Percentiles rank a stretch among this genome's conserved stretches.
Evolutionary conservation across 768 basidiomycete species (phyloP).

Genomic region (Naganishia antarctica): DNA sequence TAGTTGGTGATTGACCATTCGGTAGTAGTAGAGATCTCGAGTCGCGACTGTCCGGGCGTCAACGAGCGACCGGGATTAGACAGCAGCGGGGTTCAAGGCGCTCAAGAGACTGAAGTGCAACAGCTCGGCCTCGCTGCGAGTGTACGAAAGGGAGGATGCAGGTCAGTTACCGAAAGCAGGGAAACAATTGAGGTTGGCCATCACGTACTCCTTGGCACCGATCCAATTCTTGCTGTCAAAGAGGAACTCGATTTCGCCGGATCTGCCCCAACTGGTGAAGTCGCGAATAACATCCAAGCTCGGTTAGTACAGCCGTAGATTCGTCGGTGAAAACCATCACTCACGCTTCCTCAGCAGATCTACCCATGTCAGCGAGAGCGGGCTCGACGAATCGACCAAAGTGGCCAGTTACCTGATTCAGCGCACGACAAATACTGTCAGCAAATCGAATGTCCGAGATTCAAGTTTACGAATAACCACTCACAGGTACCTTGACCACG

Average conservation of each 20-base stretch:
- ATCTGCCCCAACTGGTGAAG: slow-evolving; percentile 23
- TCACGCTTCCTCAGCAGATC: slow-evolving; percentile 14
- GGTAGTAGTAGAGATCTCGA: too few species aligned
- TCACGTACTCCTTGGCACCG: slow-evolving; percentile 42
- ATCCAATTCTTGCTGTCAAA: slow-evolving; percentile 47
- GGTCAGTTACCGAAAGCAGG: background rate
- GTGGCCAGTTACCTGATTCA: slow-evolving; percentile 16
- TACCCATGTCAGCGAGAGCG: background rate
- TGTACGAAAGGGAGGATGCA: background rate
- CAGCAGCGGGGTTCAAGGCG: slow-evolving; percentile 28
- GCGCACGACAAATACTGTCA: too few species aligned
- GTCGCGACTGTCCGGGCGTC: too few species aligned
- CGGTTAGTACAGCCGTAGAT: too few species aligned
- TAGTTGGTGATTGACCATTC: too few species aligned
- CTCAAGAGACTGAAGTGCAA: slow-evolving; percentile 40
- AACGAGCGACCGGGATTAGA: background rate
- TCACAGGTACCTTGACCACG: slow-evolving; percentile 15
- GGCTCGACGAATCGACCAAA: slow-evolving; percentile 19
- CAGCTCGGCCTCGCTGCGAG: slow-evolving; percentile 40
- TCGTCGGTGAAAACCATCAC: background rate
- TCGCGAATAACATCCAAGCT: background rate
- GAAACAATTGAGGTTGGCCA: slow-evolving; percentile 1
- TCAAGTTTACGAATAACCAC: too few species aligned
- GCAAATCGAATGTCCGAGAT: too few species aligned
- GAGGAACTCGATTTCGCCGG: slow-evolving; percentile 42